phyloP scores from a whole-genome alignment of 1,284 basidiomycete species.

The Cryptococcus maquisensis region DNA sequence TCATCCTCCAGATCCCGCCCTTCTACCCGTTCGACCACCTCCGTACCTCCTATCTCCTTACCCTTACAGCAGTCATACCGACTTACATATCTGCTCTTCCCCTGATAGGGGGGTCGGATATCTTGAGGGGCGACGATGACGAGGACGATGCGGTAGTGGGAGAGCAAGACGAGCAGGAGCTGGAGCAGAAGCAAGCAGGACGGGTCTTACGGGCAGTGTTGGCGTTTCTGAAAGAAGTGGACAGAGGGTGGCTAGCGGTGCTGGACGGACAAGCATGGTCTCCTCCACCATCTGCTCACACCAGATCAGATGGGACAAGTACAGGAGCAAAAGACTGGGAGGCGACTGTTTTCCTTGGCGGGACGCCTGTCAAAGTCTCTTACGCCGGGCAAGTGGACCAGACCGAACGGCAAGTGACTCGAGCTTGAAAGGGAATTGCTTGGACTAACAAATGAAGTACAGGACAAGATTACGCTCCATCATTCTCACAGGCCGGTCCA shows the following conservation, averaged over 20 bases:
- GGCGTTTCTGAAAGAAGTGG: conserved; percentile 18
- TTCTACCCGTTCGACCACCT: conserved; percentile 17
- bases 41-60: conserved; percentile 31
- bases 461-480: conserved; percentile 31
- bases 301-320: neutral
- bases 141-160: neutral
- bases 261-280: conserved; percentile 27
- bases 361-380: neutral
- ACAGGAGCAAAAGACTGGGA: neutral
- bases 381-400: conserved; percentile 17
- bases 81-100: conserved; percentile 24
- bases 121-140: neutral
- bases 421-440: no score
- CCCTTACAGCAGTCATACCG: conserved; percentile 16
- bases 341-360: neutral
- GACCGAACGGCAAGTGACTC: conserved; percentile 23
- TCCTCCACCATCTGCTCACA: neutral
- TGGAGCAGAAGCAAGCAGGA: conserved; percentile 8
- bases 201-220: conserved; percentile 18
- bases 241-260: conserved; percentile 30
- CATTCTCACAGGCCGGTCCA: conserved; percentile 19
- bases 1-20: conserved; percentile 33
- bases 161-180: neutral
- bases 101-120: conserved; percentile 3
- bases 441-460: neutral